Conservation (phyloP, 345 rosid species). For the Luvunga scandens region DNA sequence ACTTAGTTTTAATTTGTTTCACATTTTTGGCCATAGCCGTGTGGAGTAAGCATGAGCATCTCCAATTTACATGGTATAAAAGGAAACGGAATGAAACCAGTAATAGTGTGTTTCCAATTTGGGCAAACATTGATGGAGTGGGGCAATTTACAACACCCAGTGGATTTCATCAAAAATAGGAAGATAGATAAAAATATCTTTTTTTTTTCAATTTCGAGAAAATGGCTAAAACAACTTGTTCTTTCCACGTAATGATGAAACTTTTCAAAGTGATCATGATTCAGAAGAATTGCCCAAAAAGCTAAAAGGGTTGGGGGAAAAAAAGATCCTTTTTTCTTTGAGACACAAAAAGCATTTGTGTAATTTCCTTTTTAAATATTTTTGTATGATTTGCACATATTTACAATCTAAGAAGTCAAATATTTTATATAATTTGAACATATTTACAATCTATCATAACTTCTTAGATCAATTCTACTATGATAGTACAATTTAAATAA, state of each 20-base stretch:
- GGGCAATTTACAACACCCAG: constrained; percentile 10
- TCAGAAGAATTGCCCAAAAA: constrained; percentile 34
- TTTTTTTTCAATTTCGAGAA: not conserved
- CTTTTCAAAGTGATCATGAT: constrained; percentile 45
- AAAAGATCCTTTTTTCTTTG: constrained; percentile 13
- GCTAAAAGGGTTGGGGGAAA: constrained; percentile 8
- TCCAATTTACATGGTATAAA: constrained; percentile 4
- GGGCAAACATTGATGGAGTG: not conserved
- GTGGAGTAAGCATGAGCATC: constrained; percentile 18
- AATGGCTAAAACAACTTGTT: constrained; percentile 15
- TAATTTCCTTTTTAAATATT: not conserved
- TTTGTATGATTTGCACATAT: too few relatives aligned
- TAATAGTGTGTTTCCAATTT: not conserved
- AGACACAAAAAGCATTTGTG: constrained; percentile 8
- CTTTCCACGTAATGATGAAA: constrained; percentile 42
- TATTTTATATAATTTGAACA: too few relatives aligned
- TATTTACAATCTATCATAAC: too few relatives aligned
- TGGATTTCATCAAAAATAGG: constrained; percentile 26
- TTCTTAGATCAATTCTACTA: too few relatives aligned
- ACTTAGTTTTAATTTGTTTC: constrained; percentile 7
- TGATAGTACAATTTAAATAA: too few relatives aligned
- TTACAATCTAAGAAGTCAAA: too few relatives aligned
- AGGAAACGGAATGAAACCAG: not conserved
- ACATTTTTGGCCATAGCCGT: constrained; percentile 17
- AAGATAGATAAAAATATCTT: constrained; percentile 1